A percentile compares a stretch with the other conserved stretches of the same genome.
phyloP scores from a whole-genome alignment of 768 basidiomycete species.

The Russula sp. region DNA sequence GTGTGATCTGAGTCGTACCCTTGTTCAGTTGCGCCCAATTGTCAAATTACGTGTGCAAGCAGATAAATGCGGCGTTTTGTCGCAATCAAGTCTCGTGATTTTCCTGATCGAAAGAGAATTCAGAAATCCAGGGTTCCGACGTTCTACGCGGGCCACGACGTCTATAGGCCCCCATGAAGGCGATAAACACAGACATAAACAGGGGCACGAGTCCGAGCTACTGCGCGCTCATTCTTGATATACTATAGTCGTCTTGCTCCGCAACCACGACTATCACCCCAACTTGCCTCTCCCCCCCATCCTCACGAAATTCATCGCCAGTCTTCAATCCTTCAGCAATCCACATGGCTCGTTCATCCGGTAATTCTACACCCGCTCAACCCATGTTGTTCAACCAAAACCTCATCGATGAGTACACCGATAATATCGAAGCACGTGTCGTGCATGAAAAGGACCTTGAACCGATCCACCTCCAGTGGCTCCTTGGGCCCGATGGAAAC shows the following conservation, averaged over 20 bases:
- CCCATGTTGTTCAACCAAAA: conserved; percentile 28
- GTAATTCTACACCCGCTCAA: not conserved
- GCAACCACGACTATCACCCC: conserved; percentile 2
- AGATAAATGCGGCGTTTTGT: not conserved
- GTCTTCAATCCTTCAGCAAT: not conserved
- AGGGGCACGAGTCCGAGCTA: not conserved
- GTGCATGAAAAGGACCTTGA: conserved; percentile 32
- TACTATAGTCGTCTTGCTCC: not conserved
- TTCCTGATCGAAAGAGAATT: not conserved
- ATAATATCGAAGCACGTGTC: conserved; percentile 29
- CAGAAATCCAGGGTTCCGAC: not conserved
- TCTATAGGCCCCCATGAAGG: not conserved
- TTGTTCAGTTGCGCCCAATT: no score
- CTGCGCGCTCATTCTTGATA: not conserved
- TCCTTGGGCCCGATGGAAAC: conserved; percentile 23
- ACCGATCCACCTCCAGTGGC: conserved; percentile 26
- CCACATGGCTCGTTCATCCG: not conserved
- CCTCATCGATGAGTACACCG: conserved; percentile 33
- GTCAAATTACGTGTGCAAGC: not conserved
- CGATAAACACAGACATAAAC: not conserved
- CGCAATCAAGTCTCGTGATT: not conserved
- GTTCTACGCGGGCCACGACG: not conserved
- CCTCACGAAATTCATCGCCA: not conserved
- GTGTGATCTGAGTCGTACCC: not conserved
- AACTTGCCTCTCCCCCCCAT: not conserved